Evolutionary conservation across 768 basidiomycete genomes (phyloP), one percentile per base, ranked within the genome.

Genomic region (Psilocybe cubensis): DNA sequence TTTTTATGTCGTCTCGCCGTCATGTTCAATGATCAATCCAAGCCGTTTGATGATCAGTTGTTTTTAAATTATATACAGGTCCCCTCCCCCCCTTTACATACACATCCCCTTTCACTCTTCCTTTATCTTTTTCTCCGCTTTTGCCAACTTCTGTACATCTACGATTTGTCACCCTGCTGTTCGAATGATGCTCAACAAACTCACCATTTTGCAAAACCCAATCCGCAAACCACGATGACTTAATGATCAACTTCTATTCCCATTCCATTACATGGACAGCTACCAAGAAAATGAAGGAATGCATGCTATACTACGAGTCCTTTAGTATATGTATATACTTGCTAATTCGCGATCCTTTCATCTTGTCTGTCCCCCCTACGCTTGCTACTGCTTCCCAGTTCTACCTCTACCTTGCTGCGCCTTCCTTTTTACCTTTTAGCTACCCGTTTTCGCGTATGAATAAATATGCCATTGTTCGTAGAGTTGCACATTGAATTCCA

Each of bases 141-240:
- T 50, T 47, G 42, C 49, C 28, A 24, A 56, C 21, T 14, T 41
- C 14, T 60, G 59, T 60, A 60, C 55, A 56, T 38, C 44, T 56
- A 59, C 46, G 51, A 54, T 50, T 55, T 62, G 24, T 20, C 47
- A 59, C 54, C 35, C 46, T 49, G 28, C 33, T 45, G 24, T 54
- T 53, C 43, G 24, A 33, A 50, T 42, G 49, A 55, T 54, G 35
- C 24, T 43, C 31, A 43, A 20, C 21, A 29, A 33, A 17, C 28
- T 17, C 47, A 18, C 47, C 24, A 49, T 6, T 29, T 18, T n/a
- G n/a, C n/a, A 49, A 33, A 29, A 17, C 47, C 11, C 28, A 38
- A 38, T n/a, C 35, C 6, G n/a, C 35, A 33, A 33, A 33, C 31
- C 8, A 33, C 31, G 31, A 33, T 33, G 42, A n/a, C n/a, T 43